Evolutionary conservation across 1,284 basidiomycete genomes (phyloP).

Genomic region (Cutaneotrichosporon spelunceum): DNA sequence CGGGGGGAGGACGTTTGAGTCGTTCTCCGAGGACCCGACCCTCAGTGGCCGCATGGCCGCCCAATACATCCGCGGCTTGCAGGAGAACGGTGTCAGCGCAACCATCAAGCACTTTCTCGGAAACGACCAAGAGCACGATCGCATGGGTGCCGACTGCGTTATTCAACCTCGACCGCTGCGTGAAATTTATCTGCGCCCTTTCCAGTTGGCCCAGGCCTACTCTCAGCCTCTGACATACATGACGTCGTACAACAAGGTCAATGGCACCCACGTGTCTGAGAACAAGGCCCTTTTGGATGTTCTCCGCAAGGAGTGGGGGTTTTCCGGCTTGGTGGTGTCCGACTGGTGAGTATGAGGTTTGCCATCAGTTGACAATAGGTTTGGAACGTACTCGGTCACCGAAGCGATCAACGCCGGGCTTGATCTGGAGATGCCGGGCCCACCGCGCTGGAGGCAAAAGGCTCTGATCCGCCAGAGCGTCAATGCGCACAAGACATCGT

Average conservation of each 20-base stretch:
- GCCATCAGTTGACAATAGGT: conserved; percentile 31
- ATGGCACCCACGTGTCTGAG: conserved; percentile 69
- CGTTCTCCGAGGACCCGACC: conserved; percentile 74
- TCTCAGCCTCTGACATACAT: conserved; percentile 49
- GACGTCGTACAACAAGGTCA: conserved; percentile 57
- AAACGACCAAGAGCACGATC: conserved; percentile 48
- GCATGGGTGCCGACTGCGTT: conserved; percentile 30
- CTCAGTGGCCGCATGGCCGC: conserved; percentile 67
- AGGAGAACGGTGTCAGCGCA: conserved; percentile 64
- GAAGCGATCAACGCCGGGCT: conserved; percentile 66
- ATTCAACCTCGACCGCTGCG: conserved; percentile 60
- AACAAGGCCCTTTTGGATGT: conserved; percentile 57
- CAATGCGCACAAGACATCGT: conserved; percentile 57
- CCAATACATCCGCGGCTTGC: conserved; percentile 70
- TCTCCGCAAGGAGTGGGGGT: conserved; percentile 63
- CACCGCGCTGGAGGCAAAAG: conserved; percentile 28
- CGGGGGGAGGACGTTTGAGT: conserved; percentile 60
- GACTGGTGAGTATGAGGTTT: conserved; percentile 16
- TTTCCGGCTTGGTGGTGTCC: conserved; percentile 63
- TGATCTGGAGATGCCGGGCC: conserved; percentile 53
- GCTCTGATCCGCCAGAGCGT: conserved; percentile 58
- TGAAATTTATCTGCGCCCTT: conserved; percentile 72
- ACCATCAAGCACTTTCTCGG: conserved; percentile 48
- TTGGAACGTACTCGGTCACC: conserved; percentile 65
- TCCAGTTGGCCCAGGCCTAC: conserved; percentile 73